Evolutionary conservation across 441 rosid species (phyloP), one percentile per base, ranked within the genome.

Genomic region (Erodium moschatum): DNA sequence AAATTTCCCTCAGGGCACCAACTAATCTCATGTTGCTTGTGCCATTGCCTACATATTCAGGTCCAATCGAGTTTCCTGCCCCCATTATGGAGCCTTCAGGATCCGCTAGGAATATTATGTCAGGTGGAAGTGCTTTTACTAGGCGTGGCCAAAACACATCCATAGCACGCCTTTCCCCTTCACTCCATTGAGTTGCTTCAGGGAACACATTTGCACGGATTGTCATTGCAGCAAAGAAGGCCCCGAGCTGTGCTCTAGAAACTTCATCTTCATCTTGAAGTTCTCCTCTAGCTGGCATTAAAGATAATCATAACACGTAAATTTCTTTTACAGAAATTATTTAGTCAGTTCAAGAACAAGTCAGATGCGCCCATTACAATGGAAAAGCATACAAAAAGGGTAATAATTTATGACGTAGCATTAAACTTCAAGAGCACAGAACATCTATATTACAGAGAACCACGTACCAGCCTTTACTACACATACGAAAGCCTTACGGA

Each of bases 31-130:
- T 93, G 76, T 93, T 97, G 62, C 68, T 69, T 12, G 87, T 73
- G 70, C 77, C 81, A 76, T 78, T 90, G 48, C 98, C 98, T 69
- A 80, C 81, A 75, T 76, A 93, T 18, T 76, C 89, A 0, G 95
- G 96, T 21, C 97, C 97, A 77, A 87, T 72, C 0, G 96, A 87
- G 67, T 73, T 88, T 44, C 89, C 94, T 4, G 74, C 63, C 10
- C 97, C 94, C 86, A 93, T 80, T 66, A 90, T 80, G 40, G 97
- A 84, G 5, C 97, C 97, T 78, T 93, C 98, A 66, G 98, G 98
- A 70, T 93, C 98, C 0, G 95, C 98, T 73, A 93, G 80, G 71
- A 93, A 93, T 66, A 90, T 81, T 54, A 90, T 87, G 82, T 93
- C 98, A 48, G 89, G 84, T 42, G 98, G 95, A 44, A 90, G 80